Base-by-base conservation (phyloP, 2,329 filamentous ascomycete species). In the Fusarium xyrophilum region DNA sequence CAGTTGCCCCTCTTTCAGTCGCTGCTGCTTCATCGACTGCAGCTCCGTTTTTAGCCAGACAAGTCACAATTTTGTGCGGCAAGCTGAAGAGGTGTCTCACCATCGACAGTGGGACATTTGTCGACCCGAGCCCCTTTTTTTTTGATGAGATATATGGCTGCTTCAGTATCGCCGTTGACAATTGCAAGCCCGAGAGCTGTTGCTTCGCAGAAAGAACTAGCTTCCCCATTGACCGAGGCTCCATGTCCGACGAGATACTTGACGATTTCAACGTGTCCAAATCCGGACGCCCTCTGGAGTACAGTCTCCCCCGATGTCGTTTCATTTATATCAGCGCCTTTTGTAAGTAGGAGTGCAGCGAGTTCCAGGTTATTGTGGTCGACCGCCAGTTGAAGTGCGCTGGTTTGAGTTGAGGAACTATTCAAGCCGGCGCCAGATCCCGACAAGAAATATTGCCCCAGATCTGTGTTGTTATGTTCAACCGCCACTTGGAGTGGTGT, bases 271-370 rank as follows among this genome's bases (percentile, higher is more conserved):
- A 30, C n/a, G n/a, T n/a, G n/a, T n/a, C n/a, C n/a, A n/a, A n/a
- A n/a, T n/a, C n/a, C n/a, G n/a, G n/a, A n/a, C n/a, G 23, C 23
- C 6, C 23, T 25, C 23, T 25, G 75, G 2, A 76, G 56, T 19
- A 67, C 63, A 7, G 67, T 73, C 2, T 5, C 27, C 0, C 47
- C 59, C 1, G 25, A 8, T 1, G 36, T 38, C 11, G 47, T 73
- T 52, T 66, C 72, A n/a, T 80, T 74, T 3, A 80, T 56, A 42
- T 76, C 68, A 0, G 77, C 76, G 0, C 77, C 76, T 3, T 66
- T 57, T 25, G 59, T 52, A 2, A 82, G 63, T 7, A 81, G 58
- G 1, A 67, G 56, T 7, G 66, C 52, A 9, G 77, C 72, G 7
- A 80, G 56, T 1, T 65, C 60, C 0, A 67, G 5, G 19, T 64